Evolutionary conservation across 2,329 filamentous ascomycete species (phyloP).

Genomic region (Thielaviopsis punctulata): DNA sequence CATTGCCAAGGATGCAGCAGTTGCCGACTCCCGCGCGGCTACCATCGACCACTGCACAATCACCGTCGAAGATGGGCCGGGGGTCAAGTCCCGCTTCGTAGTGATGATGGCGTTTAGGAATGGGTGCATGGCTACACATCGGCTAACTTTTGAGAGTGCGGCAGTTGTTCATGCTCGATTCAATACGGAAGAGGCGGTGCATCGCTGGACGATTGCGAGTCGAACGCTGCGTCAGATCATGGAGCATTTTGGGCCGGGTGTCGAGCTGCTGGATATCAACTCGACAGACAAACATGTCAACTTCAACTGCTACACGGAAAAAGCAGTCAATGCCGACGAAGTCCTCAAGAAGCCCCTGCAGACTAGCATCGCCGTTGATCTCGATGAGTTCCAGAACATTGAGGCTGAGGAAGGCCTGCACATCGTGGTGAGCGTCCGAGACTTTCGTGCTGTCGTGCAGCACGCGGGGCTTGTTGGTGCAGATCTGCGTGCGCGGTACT

Average conservation of each 20-base stretch:
- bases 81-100: constrained; percentile 55
- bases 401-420: constrained; percentile 58
- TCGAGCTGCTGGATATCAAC: constrained; percentile 66
- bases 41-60: constrained; percentile 61
- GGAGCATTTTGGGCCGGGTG: constrained; percentile 65
- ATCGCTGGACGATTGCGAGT: constrained; percentile 57
- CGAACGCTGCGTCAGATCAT: constrained; percentile 56
- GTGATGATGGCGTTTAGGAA: constrained; percentile 59
- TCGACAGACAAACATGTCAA: constrained; percentile 56
- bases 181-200: constrained; percentile 44
- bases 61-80: constrained; percentile 51
- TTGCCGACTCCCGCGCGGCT: constrained; percentile 40
- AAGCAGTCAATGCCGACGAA: constrained; percentile 50
- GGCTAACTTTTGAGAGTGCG: constrained; percentile 55
- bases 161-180: constrained; percentile 66
- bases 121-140: constrained; percentile 61
- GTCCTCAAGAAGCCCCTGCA: constrained; percentile 66
- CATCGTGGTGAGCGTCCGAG: constrained; percentile 66
- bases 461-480: constrained; percentile 55
- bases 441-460: constrained; percentile 62
- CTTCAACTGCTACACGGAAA: constrained; percentile 70
- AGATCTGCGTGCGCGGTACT: constrained; percentile 52
- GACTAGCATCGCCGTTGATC: constrained; percentile 62
- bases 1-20: constrained; percentile 34
- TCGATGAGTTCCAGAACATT: constrained; percentile 60